Percentiles rank a stretch among this genome's conserved stretches.
Conservation (phyloP, 345 rosid species). For the Raphanus raphanistrum region DNA sequence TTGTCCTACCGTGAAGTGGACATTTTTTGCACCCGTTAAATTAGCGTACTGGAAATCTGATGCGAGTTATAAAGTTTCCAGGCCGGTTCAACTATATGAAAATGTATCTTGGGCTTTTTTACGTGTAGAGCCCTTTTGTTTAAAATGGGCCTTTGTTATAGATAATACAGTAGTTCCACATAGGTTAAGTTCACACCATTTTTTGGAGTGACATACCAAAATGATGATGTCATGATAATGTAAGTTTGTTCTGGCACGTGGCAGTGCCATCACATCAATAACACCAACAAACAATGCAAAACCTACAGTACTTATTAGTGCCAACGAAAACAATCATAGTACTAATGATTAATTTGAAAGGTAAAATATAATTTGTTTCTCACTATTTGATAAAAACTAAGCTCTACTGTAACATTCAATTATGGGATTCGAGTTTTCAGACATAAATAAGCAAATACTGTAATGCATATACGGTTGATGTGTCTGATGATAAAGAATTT, state of each 20-base stretch:
- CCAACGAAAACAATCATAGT: constrained; percentile 7
- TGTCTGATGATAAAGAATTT: constrained; percentile 13
- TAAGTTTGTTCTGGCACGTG: constrained; percentile 18
- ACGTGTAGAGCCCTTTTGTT: neutral
- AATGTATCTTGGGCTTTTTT: neutral
- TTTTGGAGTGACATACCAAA: neutral
- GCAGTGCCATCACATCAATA: constrained; percentile 12
- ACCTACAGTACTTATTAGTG: neutral
- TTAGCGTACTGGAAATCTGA: neutral
- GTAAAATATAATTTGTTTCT: neutral
- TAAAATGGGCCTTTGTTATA: neutral
- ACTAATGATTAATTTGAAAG: neutral
- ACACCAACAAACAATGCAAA: constrained; percentile 8
- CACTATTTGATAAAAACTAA: neutral
- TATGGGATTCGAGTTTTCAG: neutral
- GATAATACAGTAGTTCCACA: constrained; percentile 8
- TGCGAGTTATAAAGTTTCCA: neutral
- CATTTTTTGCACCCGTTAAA: neutral
- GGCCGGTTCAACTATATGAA: neutral
- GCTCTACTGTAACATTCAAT: neutral
- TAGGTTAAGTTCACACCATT: neutral
- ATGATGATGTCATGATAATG: constrained; percentile 11
- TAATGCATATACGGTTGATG: neutral
- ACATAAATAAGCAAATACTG: neutral
- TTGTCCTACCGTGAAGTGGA: neutral